phyloP scores from a whole-genome alignment of 2,329 filamentous ascomycete species.

The Trichoderma sp. region DNA sequence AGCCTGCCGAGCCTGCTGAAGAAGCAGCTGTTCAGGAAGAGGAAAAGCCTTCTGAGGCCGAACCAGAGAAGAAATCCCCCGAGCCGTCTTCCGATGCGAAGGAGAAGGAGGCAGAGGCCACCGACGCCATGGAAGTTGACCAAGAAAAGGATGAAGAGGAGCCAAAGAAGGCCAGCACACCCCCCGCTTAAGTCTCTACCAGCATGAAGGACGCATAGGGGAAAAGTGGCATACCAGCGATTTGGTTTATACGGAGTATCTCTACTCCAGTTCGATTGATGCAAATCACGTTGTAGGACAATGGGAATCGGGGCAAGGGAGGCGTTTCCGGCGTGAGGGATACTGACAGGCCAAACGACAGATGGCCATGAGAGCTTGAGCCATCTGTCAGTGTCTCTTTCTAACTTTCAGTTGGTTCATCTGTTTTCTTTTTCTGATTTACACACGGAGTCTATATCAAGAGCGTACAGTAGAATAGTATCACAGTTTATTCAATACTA shows the following conservation, averaged over 20 bases:
- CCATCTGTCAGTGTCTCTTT: neutral
- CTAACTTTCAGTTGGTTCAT: neutral
- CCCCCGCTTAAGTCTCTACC: neutral
- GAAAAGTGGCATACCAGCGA: neutral
- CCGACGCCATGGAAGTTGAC: constrained; percentile 37
- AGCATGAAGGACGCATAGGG: neutral
- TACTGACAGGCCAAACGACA: neutral
- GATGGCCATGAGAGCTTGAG: neutral
- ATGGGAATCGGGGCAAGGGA: constrained; percentile 5
- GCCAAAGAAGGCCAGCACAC: constrained; percentile 19
- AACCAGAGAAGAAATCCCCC: constrained; percentile 26
- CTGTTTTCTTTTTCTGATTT: constrained; percentile 10
- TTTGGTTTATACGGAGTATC: neutral
- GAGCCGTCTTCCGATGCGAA: constrained; percentile 23
- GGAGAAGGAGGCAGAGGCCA: constrained; percentile 10
- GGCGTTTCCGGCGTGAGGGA: constrained; percentile 14
- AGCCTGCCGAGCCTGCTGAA: neutral
- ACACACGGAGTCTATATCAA: neutral
- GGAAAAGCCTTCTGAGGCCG: constrained; percentile 18
- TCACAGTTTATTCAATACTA: neutral
- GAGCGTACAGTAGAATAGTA: neutral
- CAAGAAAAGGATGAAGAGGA: constrained; percentile 30
- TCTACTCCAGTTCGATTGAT: neutral
- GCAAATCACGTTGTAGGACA: constrained; percentile 5
- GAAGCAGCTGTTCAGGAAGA: constrained; percentile 14